Conservation (phyloP, 768 basidiomycete genomes). For the Kwoniella shandongensis region DNA sequence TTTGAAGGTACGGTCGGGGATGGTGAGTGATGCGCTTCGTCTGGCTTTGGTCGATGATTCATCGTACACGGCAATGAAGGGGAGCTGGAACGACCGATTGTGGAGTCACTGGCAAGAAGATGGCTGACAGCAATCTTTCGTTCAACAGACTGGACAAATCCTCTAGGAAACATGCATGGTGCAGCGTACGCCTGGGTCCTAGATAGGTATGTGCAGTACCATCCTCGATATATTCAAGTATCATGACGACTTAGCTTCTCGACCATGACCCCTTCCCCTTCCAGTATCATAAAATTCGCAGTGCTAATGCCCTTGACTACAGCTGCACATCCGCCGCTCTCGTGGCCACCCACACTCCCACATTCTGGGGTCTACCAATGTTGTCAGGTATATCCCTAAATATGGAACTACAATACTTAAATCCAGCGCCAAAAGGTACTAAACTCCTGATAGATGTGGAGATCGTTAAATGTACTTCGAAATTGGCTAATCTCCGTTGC, state of each 20-base stretch:
- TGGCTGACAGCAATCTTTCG: no score
- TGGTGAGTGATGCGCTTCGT: slow-evolving; percentile 9
- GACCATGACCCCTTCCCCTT: not conserved
- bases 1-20: slow-evolving; percentile 18
- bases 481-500: slow-evolving; percentile 24
- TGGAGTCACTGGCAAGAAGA: not conserved
- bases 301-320: no score
- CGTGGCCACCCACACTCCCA: slow-evolving; percentile 30
- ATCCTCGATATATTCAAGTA: not conserved
- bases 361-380: slow-evolving; percentile 43
- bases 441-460: slow-evolving; percentile 18
- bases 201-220: slow-evolving; percentile 31
- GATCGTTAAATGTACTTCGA: slow-evolving; percentile 19
- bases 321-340: slow-evolving; percentile 42
- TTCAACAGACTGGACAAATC: slow-evolving; percentile 43
- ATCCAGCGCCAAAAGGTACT: slow-evolving; percentile 28
- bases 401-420: slow-evolving; percentile 34
- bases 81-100: not conserved
- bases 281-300: no score
- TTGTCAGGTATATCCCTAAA: slow-evolving; percentile 29
- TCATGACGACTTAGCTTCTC: not conserved
- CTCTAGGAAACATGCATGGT: slow-evolving; percentile 31
- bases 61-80: not conserved
- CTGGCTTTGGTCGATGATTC: not conserved
- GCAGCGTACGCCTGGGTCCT: slow-evolving; percentile 36